Evolutionary conservation across 2,329 filamentous ascomycete genomes (phyloP).

Genomic region (Colletotrichum sp.): DNA sequence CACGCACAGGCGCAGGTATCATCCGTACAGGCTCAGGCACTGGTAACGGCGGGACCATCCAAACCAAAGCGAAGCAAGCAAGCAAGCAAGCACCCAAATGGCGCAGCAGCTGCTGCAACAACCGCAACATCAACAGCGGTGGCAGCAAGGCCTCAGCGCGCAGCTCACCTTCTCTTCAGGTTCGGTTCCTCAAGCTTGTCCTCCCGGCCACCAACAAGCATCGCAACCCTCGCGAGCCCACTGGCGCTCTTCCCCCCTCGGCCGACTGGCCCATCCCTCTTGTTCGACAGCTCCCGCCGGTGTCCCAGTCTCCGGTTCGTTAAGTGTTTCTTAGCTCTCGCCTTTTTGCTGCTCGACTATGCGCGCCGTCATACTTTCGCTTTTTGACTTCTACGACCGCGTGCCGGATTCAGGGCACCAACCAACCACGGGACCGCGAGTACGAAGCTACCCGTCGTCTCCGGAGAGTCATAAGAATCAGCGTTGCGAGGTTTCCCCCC

Average conservation of each 20-base stretch:
- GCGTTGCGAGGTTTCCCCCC: not conserved
- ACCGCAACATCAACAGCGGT: not conserved
- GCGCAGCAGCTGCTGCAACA: not conserved
- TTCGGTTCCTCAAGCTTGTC: not conserved
- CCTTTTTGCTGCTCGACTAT: slow-evolving; percentile 12
- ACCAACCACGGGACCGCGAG: slow-evolving; percentile 8
- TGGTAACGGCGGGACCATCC: not conserved
- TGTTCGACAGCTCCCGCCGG: not conserved
- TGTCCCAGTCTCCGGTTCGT: slow-evolving; percentile 9
- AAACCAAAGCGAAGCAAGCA: not conserved
- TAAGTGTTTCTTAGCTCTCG: not conserved
- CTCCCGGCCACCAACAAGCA: slow-evolving; percentile 12
- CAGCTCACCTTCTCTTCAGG: not conserved
- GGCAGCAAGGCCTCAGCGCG: not conserved
- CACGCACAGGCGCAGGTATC: slow-evolving; percentile 11
- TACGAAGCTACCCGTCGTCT: slow-evolving; percentile 18
- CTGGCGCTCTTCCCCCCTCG: not conserved
- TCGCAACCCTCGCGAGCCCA: slow-evolving; percentile 1
- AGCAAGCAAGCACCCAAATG: not conserved
- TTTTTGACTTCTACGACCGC: slow-evolving; percentile 18
- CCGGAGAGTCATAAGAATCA: slow-evolving; percentile 2
- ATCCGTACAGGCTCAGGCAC: slow-evolving; percentile 2
- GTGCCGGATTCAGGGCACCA: slow-evolving; percentile 3
- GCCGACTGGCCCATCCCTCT: not conserved
- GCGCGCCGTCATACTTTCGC: slow-evolving; percentile 16